These are phyloP conservation scores for Peronospora belbahrii DNA, from an alignment of 352 stramenopile genomes.

Conservation along the genomic window DNA sequence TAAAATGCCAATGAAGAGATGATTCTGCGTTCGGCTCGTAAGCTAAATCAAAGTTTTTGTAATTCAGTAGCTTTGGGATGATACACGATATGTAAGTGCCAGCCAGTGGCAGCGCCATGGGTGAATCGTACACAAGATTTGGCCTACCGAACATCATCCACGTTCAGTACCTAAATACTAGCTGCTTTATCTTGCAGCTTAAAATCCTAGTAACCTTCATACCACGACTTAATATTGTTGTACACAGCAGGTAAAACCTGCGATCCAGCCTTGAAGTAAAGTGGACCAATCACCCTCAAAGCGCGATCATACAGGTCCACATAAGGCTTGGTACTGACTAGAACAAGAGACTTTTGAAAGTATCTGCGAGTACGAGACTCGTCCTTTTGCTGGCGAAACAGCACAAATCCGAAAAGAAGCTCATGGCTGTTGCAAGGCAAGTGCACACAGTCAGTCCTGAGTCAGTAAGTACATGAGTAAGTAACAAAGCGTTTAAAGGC, in stretches of 20 bases:
- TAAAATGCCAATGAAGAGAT: constrained; percentile 45
- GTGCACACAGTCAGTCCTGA: too few species aligned
- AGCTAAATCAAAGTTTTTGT: constrained; percentile 31
- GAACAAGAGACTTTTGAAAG: constrained; percentile 81
- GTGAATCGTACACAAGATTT: constrained; percentile 32
- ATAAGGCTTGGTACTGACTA: constrained; percentile 61
- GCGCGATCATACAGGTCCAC: constrained; percentile 75
- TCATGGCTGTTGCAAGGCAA: constrained; percentile 11
- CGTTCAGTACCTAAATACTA: background rate
- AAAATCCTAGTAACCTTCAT: background rate
- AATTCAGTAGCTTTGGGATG: constrained; percentile 58
- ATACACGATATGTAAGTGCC: constrained; percentile 74
- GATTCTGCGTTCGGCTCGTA: constrained; percentile 28
- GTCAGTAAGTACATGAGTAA: too few species aligned
- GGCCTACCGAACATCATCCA: constrained; percentile 32
- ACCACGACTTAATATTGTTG: constrained; percentile 67
- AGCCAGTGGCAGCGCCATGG: constrained; percentile 52
- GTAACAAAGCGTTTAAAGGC: background rate
- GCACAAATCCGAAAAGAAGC: constrained; percentile 77
- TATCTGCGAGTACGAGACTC: constrained; percentile 58
- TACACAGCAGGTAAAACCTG: constrained; percentile 63
- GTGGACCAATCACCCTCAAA: constrained; percentile 53
- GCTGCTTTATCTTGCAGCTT: background rate
- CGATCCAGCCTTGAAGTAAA: constrained; percentile 72
- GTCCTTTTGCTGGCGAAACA: constrained; percentile 81